A percentile compares a stretch with the other conserved stretches of the same genome.
phyloP scores from a whole-genome alignment of 306 rosid genomes.

The Gastrolobium villosum region DNA sequence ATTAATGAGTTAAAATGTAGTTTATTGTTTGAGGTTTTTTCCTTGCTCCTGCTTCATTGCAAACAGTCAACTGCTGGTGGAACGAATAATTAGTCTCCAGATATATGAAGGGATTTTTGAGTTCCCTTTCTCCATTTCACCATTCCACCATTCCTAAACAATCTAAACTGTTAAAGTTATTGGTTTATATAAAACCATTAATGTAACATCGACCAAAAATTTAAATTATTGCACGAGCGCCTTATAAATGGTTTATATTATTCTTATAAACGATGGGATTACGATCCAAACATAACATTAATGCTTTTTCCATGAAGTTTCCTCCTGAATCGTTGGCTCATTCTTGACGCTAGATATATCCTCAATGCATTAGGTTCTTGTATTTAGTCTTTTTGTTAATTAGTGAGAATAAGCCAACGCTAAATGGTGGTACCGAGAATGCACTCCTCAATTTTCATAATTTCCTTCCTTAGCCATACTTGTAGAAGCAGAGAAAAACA shows the following conservation, averaged over 20 bases:
- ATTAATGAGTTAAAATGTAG: background rate
- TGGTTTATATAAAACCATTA: too few relatives aligned
- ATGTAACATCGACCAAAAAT: too few relatives aligned
- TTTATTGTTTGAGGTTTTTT: too few relatives aligned
- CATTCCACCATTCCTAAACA: background rate
- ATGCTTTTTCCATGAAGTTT: constrained; percentile 49
- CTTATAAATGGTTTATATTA: too few relatives aligned
- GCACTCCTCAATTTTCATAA: constrained; percentile 24
- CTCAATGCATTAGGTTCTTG: background rate
- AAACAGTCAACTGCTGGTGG: too few relatives aligned
- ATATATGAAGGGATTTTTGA: background rate
- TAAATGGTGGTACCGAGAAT: constrained; percentile 26
- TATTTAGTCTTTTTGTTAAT: background rate
- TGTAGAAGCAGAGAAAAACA: constrained; percentile 22
- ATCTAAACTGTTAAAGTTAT: background rate
- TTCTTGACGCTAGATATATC: constrained; percentile 30
- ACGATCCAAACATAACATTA: constrained; percentile 20
- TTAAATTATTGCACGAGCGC: too few relatives aligned
- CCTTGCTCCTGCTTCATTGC: too few relatives aligned
- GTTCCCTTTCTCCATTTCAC: background rate
- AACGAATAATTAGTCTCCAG: background rate
- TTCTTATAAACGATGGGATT: background rate
- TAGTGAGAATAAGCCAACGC: background rate
- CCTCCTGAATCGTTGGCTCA: constrained; percentile 36
- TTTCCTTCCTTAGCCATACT: constrained; percentile 3